Evolutionary conservation across 2,329 filamentous ascomycete species (phyloP).

Genomic region (Uncinocarpus reesii): DNA sequence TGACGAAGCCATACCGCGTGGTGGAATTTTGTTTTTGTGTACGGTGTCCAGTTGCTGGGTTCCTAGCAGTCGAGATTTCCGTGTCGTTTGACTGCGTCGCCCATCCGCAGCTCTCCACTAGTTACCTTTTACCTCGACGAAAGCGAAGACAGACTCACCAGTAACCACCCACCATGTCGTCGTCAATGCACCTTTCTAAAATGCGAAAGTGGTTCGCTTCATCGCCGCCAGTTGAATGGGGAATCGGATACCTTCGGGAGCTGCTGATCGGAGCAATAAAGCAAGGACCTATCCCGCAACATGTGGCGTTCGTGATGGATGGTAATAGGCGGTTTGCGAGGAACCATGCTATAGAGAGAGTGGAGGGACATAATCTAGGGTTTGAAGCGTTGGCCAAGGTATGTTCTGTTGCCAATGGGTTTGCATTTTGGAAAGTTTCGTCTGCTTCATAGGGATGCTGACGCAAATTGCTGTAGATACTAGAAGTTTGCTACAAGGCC

Average conservation of each 20-base stretch:
- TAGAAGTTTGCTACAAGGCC: slow-evolving; percentile 96
- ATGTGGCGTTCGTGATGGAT: slow-evolving; percentile 99
- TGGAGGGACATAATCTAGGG: slow-evolving; percentile 89
- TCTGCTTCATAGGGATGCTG: background rate
- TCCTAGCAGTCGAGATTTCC: too few species aligned
- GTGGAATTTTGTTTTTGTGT: too few species aligned
- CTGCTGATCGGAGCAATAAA: slow-evolving; percentile 77
- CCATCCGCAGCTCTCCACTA: background rate
- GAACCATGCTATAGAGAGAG: slow-evolving; percentile 83
- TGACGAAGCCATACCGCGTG: too few species aligned
- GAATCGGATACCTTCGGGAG: slow-evolving; percentile 66
- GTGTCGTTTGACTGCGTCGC: too few species aligned
- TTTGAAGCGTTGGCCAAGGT: slow-evolving; percentile 90
- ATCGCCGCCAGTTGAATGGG: slow-evolving; percentile 87
- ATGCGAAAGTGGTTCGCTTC: slow-evolving; percentile 67
- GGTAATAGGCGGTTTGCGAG: slow-evolving; percentile 89
- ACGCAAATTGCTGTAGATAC: slow-evolving; percentile 48
- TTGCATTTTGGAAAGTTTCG: background rate
- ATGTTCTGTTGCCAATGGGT: slow-evolving; percentile 16
- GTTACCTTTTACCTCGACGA: too few species aligned
- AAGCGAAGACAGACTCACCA: too few species aligned
- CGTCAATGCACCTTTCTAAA: slow-evolving; percentile 50
- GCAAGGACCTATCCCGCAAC: slow-evolving; percentile 84
- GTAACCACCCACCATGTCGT: slow-evolving; percentile 26
- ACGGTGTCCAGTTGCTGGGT: too few species aligned